Evolutionary conservation across 179 eudicot genomes (phyloP).

Genomic region (Vitellaria paradoxa): DNA sequence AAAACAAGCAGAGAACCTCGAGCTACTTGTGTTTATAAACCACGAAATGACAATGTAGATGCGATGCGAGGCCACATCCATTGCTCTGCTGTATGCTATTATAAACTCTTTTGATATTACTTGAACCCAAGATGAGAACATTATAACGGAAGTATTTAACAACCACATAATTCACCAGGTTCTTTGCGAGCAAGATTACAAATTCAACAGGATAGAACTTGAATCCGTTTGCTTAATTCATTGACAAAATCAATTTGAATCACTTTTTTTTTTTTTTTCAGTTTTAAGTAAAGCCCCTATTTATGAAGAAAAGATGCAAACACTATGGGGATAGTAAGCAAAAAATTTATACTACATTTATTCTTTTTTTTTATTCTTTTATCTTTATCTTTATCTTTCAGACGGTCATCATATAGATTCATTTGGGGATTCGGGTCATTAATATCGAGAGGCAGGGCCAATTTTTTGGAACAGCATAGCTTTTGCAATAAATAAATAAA

Average conservation of each 20-base stretch:
- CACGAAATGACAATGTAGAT: neutral
- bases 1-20: neutral
- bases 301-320: neutral
- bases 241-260: neutral
- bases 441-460: neutral
- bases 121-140: neutral
- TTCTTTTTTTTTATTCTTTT: neutral
- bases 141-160: neutral
- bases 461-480: too few species aligned
- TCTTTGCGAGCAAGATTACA: neutral
- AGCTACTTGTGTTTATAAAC: neutral
- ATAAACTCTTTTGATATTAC: neutral
- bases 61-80: neutral
- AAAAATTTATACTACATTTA: neutral
- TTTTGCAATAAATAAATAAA: neutral
- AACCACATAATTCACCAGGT: neutral
- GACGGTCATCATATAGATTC: neutral
- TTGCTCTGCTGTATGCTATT: neutral
- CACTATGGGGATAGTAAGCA: neutral
- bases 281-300: neutral
- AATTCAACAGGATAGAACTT: neutral
- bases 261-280: neutral
- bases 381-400: neutral
- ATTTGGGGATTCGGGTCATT: too few species aligned
- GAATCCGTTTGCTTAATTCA: neutral